A percentile compares a stretch with the other conserved stretches of the same genome.
phyloP scores from a whole-genome alignment of 441 rosid genomes.

The Populus hybrid region DNA sequence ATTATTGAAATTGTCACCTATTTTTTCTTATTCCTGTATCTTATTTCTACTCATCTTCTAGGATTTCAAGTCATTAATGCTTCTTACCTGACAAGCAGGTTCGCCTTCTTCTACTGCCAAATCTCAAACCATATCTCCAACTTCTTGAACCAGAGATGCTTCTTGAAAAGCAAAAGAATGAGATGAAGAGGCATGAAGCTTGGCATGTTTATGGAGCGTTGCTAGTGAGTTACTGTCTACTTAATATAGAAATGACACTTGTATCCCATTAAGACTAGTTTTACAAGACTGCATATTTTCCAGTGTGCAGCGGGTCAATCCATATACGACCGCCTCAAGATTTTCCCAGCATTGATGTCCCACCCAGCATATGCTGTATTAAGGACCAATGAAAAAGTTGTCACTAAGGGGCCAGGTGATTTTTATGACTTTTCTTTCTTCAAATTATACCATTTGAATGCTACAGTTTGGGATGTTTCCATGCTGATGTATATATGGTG shows the following conservation, averaged over 20 bases:
- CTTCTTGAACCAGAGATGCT: slow-evolving; percentile 93
- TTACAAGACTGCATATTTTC: slow-evolving; percentile 11
- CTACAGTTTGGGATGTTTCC: not conserved
- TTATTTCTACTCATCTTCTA: not conserved
- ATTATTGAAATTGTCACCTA: not conserved
- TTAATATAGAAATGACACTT: slow-evolving; percentile 5
- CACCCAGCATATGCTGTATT: slow-evolving; percentile 35
- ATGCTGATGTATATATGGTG: not conserved
- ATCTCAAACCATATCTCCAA: slow-evolving; percentile 68
- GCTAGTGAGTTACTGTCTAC: slow-evolving; percentile 50
- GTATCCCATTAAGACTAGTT: not conserved
- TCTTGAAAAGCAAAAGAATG: slow-evolving; percentile 81
- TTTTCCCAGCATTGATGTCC: slow-evolving; percentile 63
- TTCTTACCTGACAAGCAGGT: slow-evolving; percentile 42
- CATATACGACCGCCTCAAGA: slow-evolving; percentile 60
- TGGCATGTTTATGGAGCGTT: slow-evolving; percentile 92
- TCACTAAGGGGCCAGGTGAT: slow-evolving; percentile 49
- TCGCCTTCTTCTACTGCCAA: slow-evolving; percentile 72
- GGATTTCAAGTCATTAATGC: slow-evolving; percentile 18
- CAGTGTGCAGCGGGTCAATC: slow-evolving; percentile 82
- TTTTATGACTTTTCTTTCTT: slow-evolving; percentile 5
- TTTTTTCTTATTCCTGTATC: not conserved
- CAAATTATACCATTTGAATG: not conserved
- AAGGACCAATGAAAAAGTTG: slow-evolving; percentile 50
- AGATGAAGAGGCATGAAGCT: slow-evolving; percentile 84